Evolutionary conservation across 306 rosid species (phyloP).

Genomic region (Delonix regia): DNA sequence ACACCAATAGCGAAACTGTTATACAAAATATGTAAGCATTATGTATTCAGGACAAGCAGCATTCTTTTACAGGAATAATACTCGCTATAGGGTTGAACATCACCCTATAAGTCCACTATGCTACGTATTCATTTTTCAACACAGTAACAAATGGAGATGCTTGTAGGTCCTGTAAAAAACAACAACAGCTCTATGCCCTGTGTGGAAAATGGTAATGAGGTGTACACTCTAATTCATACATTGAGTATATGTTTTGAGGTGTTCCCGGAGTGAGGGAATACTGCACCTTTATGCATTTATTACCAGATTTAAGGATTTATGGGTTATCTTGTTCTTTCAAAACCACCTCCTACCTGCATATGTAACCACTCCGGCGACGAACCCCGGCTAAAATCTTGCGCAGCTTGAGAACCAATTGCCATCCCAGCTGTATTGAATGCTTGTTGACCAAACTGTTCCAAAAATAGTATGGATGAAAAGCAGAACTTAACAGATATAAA

Average conservation of each 20-base stretch:
- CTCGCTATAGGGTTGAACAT: conserved; percentile 42
- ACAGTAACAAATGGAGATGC: conserved; percentile 48
- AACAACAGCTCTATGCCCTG: conserved; percentile 53
- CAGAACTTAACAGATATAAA: conserved; percentile 1
- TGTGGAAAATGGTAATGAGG: conserved; percentile 45
- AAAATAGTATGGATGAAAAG: conserved; percentile 32
- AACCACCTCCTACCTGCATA: conserved; percentile 91
- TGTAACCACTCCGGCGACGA: conserved; percentile 94
- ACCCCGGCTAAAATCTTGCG: conserved; percentile 74
- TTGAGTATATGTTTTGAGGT: conserved; percentile 46
- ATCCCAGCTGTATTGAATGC: conserved; percentile 62
- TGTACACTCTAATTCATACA: conserved; percentile 45
- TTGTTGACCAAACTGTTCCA: conserved; percentile 66
- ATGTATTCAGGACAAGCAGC: conserved; percentile 51
- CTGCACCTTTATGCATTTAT: conserved; percentile 52
- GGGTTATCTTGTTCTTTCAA: conserved; percentile 72
- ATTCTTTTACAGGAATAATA: conserved; percentile 59
- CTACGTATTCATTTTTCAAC: conserved; percentile 55
- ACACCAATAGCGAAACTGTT: conserved; percentile 42
- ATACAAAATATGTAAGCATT: conserved; percentile 45
- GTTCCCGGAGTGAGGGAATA: conserved; percentile 38
- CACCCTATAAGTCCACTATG: conserved; percentile 45
- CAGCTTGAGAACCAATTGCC: conserved; percentile 64
- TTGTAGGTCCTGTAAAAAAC: conserved; percentile 41
- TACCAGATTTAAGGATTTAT: conserved; percentile 38